Evolutionary conservation across 208 protist species (phyloP).

Genomic region (Crithidia sp.): DNA sequence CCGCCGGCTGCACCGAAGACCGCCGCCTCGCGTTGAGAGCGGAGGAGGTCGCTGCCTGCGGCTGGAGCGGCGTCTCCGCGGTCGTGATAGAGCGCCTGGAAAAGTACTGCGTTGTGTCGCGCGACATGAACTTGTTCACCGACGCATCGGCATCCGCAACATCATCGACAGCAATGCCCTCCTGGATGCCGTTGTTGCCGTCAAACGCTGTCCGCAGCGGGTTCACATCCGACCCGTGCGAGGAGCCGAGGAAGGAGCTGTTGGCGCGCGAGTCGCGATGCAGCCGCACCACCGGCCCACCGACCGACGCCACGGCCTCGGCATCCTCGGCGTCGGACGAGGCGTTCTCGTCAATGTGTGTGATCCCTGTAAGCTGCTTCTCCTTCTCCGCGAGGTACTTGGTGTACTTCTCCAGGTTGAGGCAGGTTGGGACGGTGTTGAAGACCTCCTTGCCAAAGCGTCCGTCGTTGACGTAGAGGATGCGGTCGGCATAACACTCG

Average conservation of each 20-base stretch:
- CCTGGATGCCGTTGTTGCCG: no score
- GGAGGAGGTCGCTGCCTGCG: no score
- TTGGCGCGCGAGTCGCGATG: constrained; percentile 7
- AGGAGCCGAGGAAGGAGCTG: constrained; percentile 5
- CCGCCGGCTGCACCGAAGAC: background rate
- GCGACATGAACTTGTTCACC: background rate
- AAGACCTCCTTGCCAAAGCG: constrained; percentile 90
- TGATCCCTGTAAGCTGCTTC: constrained; percentile 28
- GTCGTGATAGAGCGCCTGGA: no score
- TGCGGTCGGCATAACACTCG: constrained; percentile 97
- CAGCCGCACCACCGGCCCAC: constrained; percentile 8
- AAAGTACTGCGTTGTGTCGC: background rate
- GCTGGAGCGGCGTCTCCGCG: no score
- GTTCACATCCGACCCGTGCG: constrained; percentile 4
- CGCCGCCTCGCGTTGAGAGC: no score
- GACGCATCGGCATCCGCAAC: no score
- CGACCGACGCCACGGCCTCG: background rate
- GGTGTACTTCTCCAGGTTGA: constrained; percentile 85
- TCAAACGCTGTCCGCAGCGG: background rate
- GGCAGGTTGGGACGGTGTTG: constrained; percentile 81
- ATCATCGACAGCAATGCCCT: no score
- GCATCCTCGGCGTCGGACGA: constrained; percentile 11
- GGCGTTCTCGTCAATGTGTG: constrained; percentile 3
- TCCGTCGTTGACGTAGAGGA: constrained; percentile 95
- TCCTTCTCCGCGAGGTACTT: constrained; percentile 67